A percentile compares a stretch with the other conserved stretches of the same genome.
Evolutionary conservation across 2,329 filamentous ascomycete species (phyloP).

Genomic region (Hymenoscyphus occultus): DNA sequence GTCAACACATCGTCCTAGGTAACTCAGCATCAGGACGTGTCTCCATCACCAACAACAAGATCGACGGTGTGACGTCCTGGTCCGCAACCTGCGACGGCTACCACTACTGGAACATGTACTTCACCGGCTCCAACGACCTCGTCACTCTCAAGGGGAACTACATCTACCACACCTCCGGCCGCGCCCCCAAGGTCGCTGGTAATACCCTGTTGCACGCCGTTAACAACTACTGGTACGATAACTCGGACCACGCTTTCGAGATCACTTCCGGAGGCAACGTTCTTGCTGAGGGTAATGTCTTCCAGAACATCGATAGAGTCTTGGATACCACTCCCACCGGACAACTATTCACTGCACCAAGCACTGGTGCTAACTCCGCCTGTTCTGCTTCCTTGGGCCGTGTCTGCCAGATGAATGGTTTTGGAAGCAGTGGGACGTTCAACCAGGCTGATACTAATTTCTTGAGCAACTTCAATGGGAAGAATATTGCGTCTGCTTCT

Average conservation of each 20-base stretch:
- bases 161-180: conserved; percentile 44
- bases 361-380: conserved; percentile 22
- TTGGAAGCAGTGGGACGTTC: conserved; percentile 33
- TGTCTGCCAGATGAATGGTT: conserved; percentile 23
- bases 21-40: conserved; percentile 38
- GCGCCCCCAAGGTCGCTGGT: conserved; percentile 43
- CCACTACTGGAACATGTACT: conserved; percentile 47
- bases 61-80: conserved; percentile 43
- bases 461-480: conserved; percentile 35
- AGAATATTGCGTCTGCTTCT: conserved; percentile 33
- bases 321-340: conserved; percentile 27
- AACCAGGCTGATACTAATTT: conserved; percentile 31
- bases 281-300: conserved; percentile 46
- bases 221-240: conserved; percentile 44
- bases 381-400: conserved; percentile 24
- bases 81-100: conserved; percentile 45
- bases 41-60: conserved; percentile 47
- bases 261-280: conserved; percentile 34
- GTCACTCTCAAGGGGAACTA: conserved; percentile 45
- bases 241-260: conserved; percentile 46
- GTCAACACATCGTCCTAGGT: conserved; percentile 43
- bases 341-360: conserved; percentile 24
- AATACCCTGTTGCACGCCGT: conserved; percentile 41
- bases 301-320: conserved; percentile 40
- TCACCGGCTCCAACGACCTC: conserved; percentile 41